Evolutionary conservation across 257 asterid genomes (phyloP).

Genomic region (Schizonepeta tenuifolia): DNA sequence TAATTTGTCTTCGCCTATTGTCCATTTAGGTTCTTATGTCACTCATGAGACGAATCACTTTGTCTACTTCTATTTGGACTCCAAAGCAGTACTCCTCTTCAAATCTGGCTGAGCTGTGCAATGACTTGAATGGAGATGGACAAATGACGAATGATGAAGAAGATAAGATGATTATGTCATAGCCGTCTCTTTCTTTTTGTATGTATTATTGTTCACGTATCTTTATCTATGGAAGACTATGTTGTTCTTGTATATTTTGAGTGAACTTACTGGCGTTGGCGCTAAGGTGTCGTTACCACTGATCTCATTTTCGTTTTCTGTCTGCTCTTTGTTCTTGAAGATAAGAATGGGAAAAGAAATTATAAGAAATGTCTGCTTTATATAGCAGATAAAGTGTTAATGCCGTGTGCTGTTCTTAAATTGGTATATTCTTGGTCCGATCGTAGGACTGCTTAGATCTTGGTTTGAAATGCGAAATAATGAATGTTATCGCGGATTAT

Average conservation of each 20-base stretch:
- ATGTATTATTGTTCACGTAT: constrained; percentile 51
- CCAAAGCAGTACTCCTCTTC: constrained; percentile 92
- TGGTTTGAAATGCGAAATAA: not conserved
- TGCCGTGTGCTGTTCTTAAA: not conserved
- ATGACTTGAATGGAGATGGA: constrained; percentile 28
- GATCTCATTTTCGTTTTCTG: not conserved
- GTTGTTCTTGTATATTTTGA: constrained; percentile 56
- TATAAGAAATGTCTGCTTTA: not conserved
- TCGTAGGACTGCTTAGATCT: not conserved
- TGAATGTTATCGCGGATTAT: not conserved
- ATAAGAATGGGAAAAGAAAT: constrained; percentile 9
- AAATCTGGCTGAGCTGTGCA: constrained; percentile 80
- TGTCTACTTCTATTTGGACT: constrained; percentile 97
- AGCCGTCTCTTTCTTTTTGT: constrained; percentile 43
- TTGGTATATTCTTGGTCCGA: not conserved
- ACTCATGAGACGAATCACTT: constrained; percentile 99
- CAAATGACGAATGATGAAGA: constrained; percentile 26
- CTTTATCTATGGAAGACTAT: constrained; percentile 43
- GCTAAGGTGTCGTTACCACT: constrained; percentile 18
- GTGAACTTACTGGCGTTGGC: constrained; percentile 28
- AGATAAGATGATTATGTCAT: constrained; percentile 35
- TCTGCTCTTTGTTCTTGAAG: constrained; percentile 29
- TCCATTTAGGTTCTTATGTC: constrained; percentile 80
- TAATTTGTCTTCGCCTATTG: constrained; percentile 23
- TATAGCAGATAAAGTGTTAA: not conserved